Evolutionary conservation across 352 stramenopile species (phyloP).

Genomic region (Pythium sukuiense): DNA sequence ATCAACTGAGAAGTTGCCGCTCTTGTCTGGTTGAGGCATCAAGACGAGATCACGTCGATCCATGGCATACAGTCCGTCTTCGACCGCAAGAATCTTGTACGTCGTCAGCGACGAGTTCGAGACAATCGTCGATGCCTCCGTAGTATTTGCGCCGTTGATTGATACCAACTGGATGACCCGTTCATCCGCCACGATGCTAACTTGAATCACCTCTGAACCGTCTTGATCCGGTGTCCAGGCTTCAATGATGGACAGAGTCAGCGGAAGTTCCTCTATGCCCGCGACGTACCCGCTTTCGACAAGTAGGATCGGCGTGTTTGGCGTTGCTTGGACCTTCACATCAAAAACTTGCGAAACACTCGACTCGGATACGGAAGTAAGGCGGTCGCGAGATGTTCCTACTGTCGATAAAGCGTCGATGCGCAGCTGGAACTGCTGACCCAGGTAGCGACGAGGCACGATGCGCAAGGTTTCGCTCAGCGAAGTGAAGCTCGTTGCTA

Average conservation of each 20-base stretch:
- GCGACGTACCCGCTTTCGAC: conserved; percentile 32
- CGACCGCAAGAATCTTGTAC: background rate
- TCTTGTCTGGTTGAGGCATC: conserved; percentile 21
- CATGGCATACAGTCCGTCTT: background rate
- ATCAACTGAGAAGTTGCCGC: conserved; percentile 6
- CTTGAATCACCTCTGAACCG: conserved; percentile 50
- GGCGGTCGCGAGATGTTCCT: background rate
- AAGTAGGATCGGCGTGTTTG: conserved; percentile 36
- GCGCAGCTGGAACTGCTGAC: conserved; percentile 9
- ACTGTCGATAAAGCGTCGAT: background rate
- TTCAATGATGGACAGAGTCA: conserved; percentile 33
- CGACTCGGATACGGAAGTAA: background rate
- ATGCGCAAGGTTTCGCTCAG: background rate
- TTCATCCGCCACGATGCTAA: conserved; percentile 18
- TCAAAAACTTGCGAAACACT: background rate
- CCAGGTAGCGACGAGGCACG: conserved; percentile 1
- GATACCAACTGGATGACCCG: conserved; percentile 1
- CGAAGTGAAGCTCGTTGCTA: background rate
- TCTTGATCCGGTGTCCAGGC: conserved; percentile 45
- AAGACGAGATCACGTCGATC: conserved; percentile 10
- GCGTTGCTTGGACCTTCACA: background rate
- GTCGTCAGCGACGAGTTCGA: background rate
- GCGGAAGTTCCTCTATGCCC: conserved; percentile 33
- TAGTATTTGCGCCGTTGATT: background rate
- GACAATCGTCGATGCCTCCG: background rate